Evolutionary conservation across 768 basidiomycete genomes (phyloP), one percentile per base, ranked within the genome.

Genomic region (Mycena latifolia): DNA sequence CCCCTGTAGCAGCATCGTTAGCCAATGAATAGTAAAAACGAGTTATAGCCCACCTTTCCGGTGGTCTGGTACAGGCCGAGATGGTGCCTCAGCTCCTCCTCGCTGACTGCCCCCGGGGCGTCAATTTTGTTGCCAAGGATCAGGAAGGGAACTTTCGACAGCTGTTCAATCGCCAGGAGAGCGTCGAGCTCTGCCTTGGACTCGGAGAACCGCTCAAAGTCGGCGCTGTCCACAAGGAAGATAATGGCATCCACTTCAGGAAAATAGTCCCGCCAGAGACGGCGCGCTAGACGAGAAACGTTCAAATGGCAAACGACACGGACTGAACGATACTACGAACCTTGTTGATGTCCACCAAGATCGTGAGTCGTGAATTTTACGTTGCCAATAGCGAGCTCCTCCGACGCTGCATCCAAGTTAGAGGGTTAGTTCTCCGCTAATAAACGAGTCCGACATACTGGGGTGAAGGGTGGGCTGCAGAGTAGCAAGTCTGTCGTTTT

Each of bases 81-180:
- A 69, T 95, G 89, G 75, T 98, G 95, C 76, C 98, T 91, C 69
- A 99, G 83, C 78, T 99, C 96, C 75, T 99, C 97, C 80, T 99
- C 98, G 67, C 92, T 94, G 69, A 99, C 96, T 41, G 98, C 98
- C 41, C 96, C 95, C 7, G 92, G 89, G n/a, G 96, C 96, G 75
- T 99, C 98, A 74, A 99, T 99, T 89, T 99, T 99, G 88, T 99
- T 99, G 47, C 98, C 98, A 52, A 99, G 91, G 65, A 99, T 88
- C 61, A 99, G 89, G 92, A 99, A 99, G 48, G 98, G 98, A 35
- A 99, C 97, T 79, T 95, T 97, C 67, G 90, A 82, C 67, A 99
- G 90, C 75, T 96, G 92, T 80, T 99, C 98, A 70, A 99, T 99
- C 31, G 92, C 91, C 64, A 99, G 89, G 68, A 99, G 89, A 8